A percentile compares a stretch with the other conserved stretches of the same genome.
These are phyloP conservation scores for Heterobasidion parviporum DNA, from an alignment of 1,284 basidiomycete species.

Conservation along the genomic window DNA sequence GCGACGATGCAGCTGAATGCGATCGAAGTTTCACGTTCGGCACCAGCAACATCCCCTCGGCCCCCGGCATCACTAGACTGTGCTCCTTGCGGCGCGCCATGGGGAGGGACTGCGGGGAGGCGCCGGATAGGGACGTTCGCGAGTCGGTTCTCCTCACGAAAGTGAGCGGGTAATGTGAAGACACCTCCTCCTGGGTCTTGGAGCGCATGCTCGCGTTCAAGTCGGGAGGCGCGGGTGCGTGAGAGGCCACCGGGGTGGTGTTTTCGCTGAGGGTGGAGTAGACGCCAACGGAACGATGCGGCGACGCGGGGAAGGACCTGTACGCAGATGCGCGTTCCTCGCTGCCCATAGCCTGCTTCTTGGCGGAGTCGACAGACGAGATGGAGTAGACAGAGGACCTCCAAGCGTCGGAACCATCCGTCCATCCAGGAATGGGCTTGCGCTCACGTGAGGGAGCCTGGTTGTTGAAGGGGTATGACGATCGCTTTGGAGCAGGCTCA, in stretches of 20 bases:
- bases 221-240: slow-evolving; percentile 12
- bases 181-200: slow-evolving; percentile 33
- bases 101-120: slow-evolving; percentile 21
- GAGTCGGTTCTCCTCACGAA: slow-evolving; percentile 45
- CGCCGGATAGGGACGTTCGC: slow-evolving; percentile 27
- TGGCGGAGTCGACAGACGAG: slow-evolving; percentile 21
- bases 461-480: slow-evolving; percentile 14
- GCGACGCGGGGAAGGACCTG: slow-evolving; percentile 37
- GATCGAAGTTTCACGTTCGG: slow-evolving; percentile 47
- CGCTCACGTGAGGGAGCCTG: slow-evolving; percentile 17
- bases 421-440: slow-evolving; percentile 58
- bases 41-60: slow-evolving; percentile 58
- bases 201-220: slow-evolving; percentile 9
- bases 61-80: slow-evolving; percentile 43
- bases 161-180: slow-evolving; percentile 43
- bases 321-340: slow-evolving; percentile 25
- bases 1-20: slow-evolving; percentile 20
- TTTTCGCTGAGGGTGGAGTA: slow-evolving; percentile 34
- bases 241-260: slow-evolving; percentile 18
- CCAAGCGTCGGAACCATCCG: slow-evolving; percentile 58
- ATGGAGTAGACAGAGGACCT: slow-evolving; percentile 48
- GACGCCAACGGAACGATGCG: slow-evolving; percentile 39
- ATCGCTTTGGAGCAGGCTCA: slow-evolving; percentile 26
- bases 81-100: slow-evolving; percentile 32
- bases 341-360: slow-evolving; percentile 13